Percentiles rank a stretch among this genome's conserved stretches.
Evolutionary conservation across 192 early-diverging fungal species (phyloP).

Genomic region (Backusella luteola): DNA sequence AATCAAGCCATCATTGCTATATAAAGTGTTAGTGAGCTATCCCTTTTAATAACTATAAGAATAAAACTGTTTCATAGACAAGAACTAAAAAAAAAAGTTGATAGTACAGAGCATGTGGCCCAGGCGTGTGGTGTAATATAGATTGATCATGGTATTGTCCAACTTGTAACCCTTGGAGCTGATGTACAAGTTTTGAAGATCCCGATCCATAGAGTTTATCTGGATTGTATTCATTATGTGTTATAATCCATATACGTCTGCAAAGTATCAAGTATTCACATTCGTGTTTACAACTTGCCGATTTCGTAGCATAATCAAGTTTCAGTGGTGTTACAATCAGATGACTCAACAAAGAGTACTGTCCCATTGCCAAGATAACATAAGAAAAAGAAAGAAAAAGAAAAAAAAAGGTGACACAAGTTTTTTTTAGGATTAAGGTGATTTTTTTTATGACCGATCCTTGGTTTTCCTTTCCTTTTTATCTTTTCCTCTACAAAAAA

Average conservation of each 20-base stretch:
- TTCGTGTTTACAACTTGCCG: neutral
- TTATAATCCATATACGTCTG: neutral
- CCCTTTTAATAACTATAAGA: neutral
- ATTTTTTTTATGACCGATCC: neutral
- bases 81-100: neutral
- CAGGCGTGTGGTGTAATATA: neutral
- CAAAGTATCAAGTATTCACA: neutral
- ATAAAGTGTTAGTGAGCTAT: neutral
- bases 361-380: neutral
- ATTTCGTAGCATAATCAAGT: neutral
- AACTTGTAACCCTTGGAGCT: neutral
- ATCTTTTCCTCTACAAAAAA: neutral
- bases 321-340: neutral
- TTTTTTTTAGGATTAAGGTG: neutral
- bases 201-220: neutral
- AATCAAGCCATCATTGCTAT: too few species aligned
- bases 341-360: neutral
- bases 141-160: neutral
- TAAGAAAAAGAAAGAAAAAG: neutral
- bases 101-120: neutral
- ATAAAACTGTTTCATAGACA: too few species aligned
- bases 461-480: neutral
- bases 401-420: neutral
- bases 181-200: neutral
- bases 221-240: neutral